Percentiles rank a stretch among this genome's conserved stretches.
These are phyloP conservation scores for Canavalia ensiformis DNA, from an alignment of 306 rosid species.

Conservation along the genomic window DNA sequence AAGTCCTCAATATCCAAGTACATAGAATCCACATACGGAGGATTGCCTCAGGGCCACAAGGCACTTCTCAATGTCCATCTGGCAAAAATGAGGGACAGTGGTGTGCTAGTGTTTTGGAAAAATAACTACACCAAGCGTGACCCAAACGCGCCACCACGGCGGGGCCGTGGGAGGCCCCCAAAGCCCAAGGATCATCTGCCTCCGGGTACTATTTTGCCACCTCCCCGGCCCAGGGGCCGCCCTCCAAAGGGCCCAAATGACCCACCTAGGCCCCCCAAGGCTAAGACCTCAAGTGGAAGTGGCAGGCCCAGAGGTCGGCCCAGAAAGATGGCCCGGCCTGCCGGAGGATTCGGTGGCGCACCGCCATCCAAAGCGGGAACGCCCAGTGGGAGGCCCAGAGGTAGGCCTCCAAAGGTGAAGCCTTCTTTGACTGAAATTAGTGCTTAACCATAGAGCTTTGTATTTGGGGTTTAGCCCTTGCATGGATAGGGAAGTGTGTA, in stretches of 20 bases:
- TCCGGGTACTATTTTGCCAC: not conserved
- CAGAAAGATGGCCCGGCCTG: constrained; percentile 66
- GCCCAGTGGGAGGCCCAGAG: constrained; percentile 60
- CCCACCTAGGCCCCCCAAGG: constrained; percentile 52
- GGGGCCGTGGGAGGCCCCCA: constrained; percentile 88
- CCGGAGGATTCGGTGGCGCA: constrained; percentile 19
- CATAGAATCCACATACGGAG: constrained; percentile 79
- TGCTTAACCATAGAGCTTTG: constrained; percentile 50
- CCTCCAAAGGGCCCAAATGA: constrained; percentile 74
- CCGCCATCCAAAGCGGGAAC: not conserved
- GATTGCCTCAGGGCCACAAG: constrained; percentile 74
- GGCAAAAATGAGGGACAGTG: constrained; percentile 68
- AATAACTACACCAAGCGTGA: constrained; percentile 75
- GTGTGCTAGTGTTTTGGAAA: constrained; percentile 72
- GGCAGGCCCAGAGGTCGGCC: constrained; percentile 83
- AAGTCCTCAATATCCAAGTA: constrained; percentile 79
- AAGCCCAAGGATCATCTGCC: constrained; percentile 55
- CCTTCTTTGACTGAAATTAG: constrained; percentile 56
- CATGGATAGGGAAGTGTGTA: constrained; percentile 42
- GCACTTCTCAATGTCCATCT: constrained; percentile 71
- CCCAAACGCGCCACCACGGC: constrained; percentile 71
- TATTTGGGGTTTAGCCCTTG: constrained; percentile 36
- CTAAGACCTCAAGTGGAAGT: constrained; percentile 47
- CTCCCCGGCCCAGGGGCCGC: constrained; percentile 66
- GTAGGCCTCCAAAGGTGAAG: constrained; percentile 83